Base-by-base conservation (phyloP, 192 early-diverging fungal genomes). In the Obelidium mucronatum region DNA sequence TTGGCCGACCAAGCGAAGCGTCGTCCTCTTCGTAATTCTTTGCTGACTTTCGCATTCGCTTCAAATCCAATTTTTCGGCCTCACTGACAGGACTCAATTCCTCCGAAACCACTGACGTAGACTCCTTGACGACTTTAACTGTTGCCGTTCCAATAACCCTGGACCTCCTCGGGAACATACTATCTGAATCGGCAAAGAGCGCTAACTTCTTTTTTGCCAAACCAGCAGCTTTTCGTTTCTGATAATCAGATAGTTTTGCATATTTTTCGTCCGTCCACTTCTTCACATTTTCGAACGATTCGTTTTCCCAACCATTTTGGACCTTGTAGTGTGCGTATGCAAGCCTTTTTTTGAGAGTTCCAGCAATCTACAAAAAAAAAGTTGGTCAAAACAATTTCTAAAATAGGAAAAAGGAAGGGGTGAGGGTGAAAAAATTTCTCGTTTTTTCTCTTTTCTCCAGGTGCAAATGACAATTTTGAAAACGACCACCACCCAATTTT, bases 291-390 rank as follows among this genome's bases (percentile, higher is more conserved):
- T 68, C 66, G 40, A 68, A 68, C 13, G 66, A 28, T 34, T 68
- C 66, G 40, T 68, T 40, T 31, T 68, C 6, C 40, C 39, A 51
- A 13, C 66, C 66, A 31, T 68, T 40, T 48, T 68, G 6, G 24
- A 53, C 66, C 33, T 68, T 68, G 28, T 52, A 42, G 40, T 26
- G 11, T 4, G 44, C 66, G 28, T 68, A 68, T 28, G 66, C 40
- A n/a, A 68, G 30, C 8, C 66, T 37, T 28, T 48, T 68, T 48
- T 68, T 68, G 6, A 68, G 66, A n/a, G 66, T 68, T 8, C 42
- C 40, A 22, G 51, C 66, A 6, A 68, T 3, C 66, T 68, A 48
- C 4, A 64, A 28, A 34, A 30, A 6, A 58, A 58, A 28, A 24
- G 26, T 6, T 19, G 5, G 26, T 58, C n/a, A n/a, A 58, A 58